These are phyloP conservation scores for Eimeria acervulina DNA, from an alignment of 169 alveolate species.

Conservation along the genomic window DNA sequence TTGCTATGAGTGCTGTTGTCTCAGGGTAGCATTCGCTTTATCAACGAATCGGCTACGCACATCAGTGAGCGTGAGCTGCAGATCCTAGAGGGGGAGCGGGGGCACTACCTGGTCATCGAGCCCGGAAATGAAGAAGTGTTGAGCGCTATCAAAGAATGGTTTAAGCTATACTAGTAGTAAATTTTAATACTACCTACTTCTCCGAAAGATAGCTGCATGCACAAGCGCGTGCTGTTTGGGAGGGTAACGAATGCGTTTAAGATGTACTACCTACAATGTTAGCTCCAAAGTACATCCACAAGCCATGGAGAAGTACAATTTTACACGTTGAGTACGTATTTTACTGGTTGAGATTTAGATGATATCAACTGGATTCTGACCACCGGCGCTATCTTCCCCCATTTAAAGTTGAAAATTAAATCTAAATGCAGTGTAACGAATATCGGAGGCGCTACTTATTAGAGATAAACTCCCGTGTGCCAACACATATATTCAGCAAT, in stretches of 20 bases:
- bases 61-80: constrained; percentile 45
- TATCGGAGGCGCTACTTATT: background rate
- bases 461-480: background rate
- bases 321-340: background rate
- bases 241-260: background rate
- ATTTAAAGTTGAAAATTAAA: background rate
- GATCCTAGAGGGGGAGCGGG: constrained; percentile 55
- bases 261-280: background rate
- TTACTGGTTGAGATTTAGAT: background rate
- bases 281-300: background rate
- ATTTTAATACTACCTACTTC: background rate
- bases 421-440: background rate
- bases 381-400: background rate
- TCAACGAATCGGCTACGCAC: constrained; percentile 32
- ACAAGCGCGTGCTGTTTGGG: background rate
- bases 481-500: background rate
- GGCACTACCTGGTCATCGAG: constrained; percentile 69
- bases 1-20: background rate
- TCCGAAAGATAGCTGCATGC: background rate
- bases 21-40: constrained; percentile 67
- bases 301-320: background rate
- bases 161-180: background rate
- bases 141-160: constrained; percentile 27
- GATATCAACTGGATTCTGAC: background rate
- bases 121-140: constrained; percentile 46